phyloP scores from a whole-genome alignment of 2,329 filamentous ascomycete genomes.

The Hypoxylon sp. region DNA sequence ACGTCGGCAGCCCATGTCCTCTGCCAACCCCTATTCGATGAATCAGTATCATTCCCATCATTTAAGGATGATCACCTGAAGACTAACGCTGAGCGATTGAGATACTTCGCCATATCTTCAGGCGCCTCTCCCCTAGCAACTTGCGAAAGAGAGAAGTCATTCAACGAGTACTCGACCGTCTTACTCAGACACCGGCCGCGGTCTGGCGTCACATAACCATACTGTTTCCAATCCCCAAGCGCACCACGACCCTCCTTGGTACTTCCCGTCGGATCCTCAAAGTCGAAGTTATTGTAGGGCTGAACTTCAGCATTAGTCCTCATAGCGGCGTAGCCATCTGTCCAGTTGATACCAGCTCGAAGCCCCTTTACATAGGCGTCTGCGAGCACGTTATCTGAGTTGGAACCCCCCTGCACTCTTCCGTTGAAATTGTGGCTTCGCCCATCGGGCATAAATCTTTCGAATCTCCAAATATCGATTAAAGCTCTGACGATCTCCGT shows the following conservation, averaged over 20 bases:
- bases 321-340: constrained; percentile 65
- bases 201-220: constrained; percentile 67
- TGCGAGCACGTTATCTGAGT: constrained; percentile 71
- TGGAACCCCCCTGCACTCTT: constrained; percentile 69
- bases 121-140: constrained; percentile 67
- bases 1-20: constrained; percentile 69
- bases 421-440: constrained; percentile 70
- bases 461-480: constrained; percentile 70
- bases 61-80: too few species aligned
- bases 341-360: constrained; percentile 63
- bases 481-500: constrained; percentile 67
- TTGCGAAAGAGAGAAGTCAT: constrained; percentile 69
- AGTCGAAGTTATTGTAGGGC: constrained; percentile 64
- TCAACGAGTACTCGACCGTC: constrained; percentile 69
- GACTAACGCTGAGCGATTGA: constrained; percentile 60
- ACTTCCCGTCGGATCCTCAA: constrained; percentile 64
- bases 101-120: constrained; percentile 63
- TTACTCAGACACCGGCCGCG: constrained; percentile 67
- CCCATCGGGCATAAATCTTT: constrained; percentile 67
- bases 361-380: constrained; percentile 71
- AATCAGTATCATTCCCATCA: constrained; percentile 2
- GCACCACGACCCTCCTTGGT: constrained; percentile 70
- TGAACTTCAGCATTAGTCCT: constrained; percentile 68
- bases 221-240: constrained; percentile 69
- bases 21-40: constrained; percentile 63